phyloP scores from a whole-genome alignment of 106 monocot genomes.

The Acorus calamus region DNA sequence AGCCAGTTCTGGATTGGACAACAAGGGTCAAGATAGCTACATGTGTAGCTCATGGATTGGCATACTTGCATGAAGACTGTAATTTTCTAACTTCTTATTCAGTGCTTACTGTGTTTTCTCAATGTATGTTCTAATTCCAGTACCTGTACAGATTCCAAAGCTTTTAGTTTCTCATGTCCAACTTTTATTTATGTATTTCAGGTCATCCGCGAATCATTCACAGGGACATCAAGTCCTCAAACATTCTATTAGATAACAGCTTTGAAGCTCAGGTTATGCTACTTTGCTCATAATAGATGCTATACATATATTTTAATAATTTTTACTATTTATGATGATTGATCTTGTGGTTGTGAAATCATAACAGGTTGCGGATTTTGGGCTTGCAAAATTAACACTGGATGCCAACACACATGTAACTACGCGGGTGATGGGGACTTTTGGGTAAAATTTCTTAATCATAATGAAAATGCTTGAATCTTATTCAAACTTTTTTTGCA shows the following conservation, averaged over 20 bases:
- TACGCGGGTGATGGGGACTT: slow-evolving; percentile 52
- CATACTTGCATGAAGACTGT: slow-evolving; percentile 62
- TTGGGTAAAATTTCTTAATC: slow-evolving; percentile 18
- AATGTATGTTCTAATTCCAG: not conserved
- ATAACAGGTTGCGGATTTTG: slow-evolving; percentile 49
- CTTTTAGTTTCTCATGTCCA: not conserved
- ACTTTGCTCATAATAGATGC: not conserved
- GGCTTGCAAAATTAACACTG: slow-evolving; percentile 37
- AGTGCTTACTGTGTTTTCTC: not conserved
- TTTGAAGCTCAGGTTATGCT: slow-evolving; percentile 56
- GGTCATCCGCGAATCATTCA: slow-evolving; percentile 70
- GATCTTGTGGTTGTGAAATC: not conserved
- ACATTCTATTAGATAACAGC: slow-evolving; percentile 56
- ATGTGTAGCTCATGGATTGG: slow-evolving; percentile 46
- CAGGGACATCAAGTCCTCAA: slow-evolving; percentile 70
- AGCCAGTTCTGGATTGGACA: slow-evolving; percentile 40
- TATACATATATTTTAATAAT: not conserved
- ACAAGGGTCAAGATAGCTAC: slow-evolving; percentile 41
- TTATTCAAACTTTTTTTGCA: no score
- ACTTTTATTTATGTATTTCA: slow-evolving; percentile 8
- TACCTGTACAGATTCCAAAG: not conserved
- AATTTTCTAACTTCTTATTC: slow-evolving; percentile 4
- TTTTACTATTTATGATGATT: not conserved
- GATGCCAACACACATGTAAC: slow-evolving; percentile 34
- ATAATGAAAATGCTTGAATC: no score